A percentile compares a stretch with the other conserved stretches of the same genome.
Evolutionary conservation across 2,329 filamentous ascomycete species (phyloP).

Genomic region (Aspergillus awamori): DNA sequence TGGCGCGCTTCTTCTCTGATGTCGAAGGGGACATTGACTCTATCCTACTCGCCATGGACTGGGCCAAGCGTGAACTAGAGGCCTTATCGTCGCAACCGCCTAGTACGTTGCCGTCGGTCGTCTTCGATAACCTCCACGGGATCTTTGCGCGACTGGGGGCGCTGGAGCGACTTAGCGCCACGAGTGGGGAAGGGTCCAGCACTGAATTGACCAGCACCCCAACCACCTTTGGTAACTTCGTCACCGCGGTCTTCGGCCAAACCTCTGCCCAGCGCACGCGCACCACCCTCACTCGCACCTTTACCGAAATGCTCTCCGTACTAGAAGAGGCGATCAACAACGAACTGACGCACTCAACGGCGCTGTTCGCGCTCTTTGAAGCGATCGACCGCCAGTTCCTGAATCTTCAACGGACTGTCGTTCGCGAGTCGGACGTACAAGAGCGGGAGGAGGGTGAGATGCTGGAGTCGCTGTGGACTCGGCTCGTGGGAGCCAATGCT

Average conservation of each 20-base stretch:
- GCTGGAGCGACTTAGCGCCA: slow-evolving; percentile 41
- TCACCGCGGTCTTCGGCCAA: slow-evolving; percentile 75
- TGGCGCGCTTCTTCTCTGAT: slow-evolving; percentile 89
- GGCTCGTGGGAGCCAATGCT: slow-evolving; percentile 76
- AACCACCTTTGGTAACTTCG: slow-evolving; percentile 68
- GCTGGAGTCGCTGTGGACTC: slow-evolving; percentile 82
- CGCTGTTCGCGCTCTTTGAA: slow-evolving; percentile 87
- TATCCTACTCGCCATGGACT: slow-evolving; percentile 94
- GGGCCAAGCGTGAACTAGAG: slow-evolving; percentile 83
- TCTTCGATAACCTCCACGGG: slow-evolving; percentile 82
- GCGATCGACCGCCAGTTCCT: slow-evolving; percentile 87
- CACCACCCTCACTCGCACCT: slow-evolving; percentile 79
- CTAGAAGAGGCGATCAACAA: slow-evolving; percentile 86
- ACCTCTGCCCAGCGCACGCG: slow-evolving; percentile 80
- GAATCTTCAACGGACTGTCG: slow-evolving; percentile 81
- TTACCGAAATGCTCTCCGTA: slow-evolving; percentile 81
- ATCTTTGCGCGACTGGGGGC: slow-evolving; percentile 63
- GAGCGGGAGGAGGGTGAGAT: slow-evolving; percentile 80
- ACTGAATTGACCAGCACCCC: slow-evolving; percentile 48
- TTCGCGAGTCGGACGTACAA: slow-evolving; percentile 79
- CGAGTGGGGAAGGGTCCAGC: slow-evolving; percentile 28
- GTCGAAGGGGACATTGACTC: slow-evolving; percentile 92
- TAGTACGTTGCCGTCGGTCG: slow-evolving; percentile 65
- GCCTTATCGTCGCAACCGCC: slow-evolving; percentile 66
- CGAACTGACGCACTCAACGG: slow-evolving; percentile 77